These are phyloP conservation scores for Camelina laxa DNA, from an alignment of 345 rosid genomes.

Conservation along the genomic window DNA sequence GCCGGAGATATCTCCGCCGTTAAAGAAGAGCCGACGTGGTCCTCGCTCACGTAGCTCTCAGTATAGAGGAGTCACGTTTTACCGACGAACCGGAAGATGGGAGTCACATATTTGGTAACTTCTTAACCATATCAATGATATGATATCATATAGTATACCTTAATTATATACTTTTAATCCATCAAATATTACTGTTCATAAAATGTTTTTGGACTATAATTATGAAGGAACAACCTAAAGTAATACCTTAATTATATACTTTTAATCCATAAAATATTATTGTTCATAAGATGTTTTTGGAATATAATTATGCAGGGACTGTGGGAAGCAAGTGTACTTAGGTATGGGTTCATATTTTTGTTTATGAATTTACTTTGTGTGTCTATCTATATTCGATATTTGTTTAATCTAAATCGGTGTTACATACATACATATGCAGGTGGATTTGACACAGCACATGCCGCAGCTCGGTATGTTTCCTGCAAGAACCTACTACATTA, in stretches of 20 bases:
- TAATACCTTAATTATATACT: not conserved
- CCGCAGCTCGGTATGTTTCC: conserved; percentile 84
- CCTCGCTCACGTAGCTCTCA: conserved; percentile 98
- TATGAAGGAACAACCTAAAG: conserved; percentile 66
- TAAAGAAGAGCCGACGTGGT: conserved; percentile 91
- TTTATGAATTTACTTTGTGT: not conserved
- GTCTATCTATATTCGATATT: not conserved
- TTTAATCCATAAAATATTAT: not conserved
- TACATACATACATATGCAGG: conserved; percentile 49
- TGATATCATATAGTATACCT: not conserved
- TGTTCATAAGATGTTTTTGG: not conserved
- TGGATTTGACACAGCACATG: conserved; percentile 99
- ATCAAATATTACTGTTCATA: not conserved
- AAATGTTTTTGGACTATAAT: not conserved
- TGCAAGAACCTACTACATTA: not conserved
- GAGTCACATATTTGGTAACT: conserved; percentile 96
- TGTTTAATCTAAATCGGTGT: conserved; percentile 7
- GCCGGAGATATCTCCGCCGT: conserved; percentile 60
- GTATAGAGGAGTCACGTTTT: conserved; percentile 94
- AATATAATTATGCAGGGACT: conserved; percentile 71
- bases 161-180: conserved; percentile 1
- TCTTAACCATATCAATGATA: not conserved
- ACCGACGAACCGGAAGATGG: conserved; percentile 98
- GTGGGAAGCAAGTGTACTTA: conserved; percentile 97
- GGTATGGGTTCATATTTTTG: conserved; percentile 56